A percentile compares a stretch with the other conserved stretches of the same genome.
phyloP scores from a whole-genome alignment of 306 rosid genomes.

The Fragaria ananassa region DNA sequence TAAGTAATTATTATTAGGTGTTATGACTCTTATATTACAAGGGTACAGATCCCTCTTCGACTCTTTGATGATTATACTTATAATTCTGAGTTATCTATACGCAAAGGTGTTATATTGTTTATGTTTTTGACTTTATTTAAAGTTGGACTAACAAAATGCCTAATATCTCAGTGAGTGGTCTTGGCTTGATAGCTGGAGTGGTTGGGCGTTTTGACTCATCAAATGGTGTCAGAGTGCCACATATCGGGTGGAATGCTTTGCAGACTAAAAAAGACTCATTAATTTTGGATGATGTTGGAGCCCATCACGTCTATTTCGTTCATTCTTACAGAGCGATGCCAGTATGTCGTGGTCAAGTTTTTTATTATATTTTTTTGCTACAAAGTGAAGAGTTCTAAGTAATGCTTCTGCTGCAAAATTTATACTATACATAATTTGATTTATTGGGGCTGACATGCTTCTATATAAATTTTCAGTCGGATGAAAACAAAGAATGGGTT shows the following conservation, averaged over 20 bases:
- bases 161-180: constrained; percentile 79
- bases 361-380: not conserved
- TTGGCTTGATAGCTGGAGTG: constrained; percentile 89
- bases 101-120: constrained; percentile 4
- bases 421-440: constrained; percentile 11
- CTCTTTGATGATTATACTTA: not conserved
- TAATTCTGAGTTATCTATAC: not conserved
- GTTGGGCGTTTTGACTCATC: constrained; percentile 93
- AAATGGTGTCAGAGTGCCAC: constrained; percentile 84
- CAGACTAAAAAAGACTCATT: constrained; percentile 55
- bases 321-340: constrained; percentile 93
- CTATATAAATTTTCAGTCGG: constrained; percentile 51
- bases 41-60: constrained; percentile 1
- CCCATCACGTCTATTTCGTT: constrained; percentile 80
- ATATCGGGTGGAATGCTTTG: constrained; percentile 97
- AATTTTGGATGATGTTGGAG: constrained; percentile 83
- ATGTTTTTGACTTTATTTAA: not conserved
- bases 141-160: constrained; percentile 25
- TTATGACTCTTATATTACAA: not conserved
- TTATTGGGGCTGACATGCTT: constrained; percentile 11
- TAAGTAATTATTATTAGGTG: not conserved
- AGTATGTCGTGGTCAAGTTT: constrained; percentile 38
- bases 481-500: constrained; percentile 79
- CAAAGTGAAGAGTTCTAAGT: not conserved
- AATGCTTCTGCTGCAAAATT: not conserved